Evolutionary conservation across 768 basidiomycete genomes (phyloP), one percentile per base, ranked within the genome.

Genomic region (Lactarius quietus): DNA sequence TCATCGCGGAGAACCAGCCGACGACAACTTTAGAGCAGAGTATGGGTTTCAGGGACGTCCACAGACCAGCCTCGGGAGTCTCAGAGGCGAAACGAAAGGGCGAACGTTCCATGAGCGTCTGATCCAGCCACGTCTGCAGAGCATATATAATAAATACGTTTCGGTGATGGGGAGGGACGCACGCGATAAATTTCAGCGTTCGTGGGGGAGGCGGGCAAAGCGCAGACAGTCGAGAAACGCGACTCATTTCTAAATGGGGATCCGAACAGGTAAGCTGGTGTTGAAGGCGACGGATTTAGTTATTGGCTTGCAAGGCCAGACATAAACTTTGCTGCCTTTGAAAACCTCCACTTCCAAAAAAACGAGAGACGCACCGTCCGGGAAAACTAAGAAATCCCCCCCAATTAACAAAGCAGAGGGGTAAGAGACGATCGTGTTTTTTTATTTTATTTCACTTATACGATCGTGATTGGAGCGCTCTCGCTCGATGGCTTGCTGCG

Each of bases 191-290:
- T 72, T 43, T 89, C 74, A 0, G 81, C 87, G 67, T 77, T 82
- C 0, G 80, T 84, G 1, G 86, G 86, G n/a, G n/a, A n/a, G n/a
- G 63, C 76, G 84, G 2, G 84, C 68, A 72, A 93, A 90, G 68
- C 86, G 84, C 68, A 94, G 80, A 8, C 86, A 76, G 70, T 90
- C 86, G 62, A 95, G 80, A 65, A 87, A 76, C 59, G 83, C 78
- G 70, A 90, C 92, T 92, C 93, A 95, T 65, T 85, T 88, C 2
- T 92, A 91, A 73, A 95, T 80, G 17, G 83, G 80, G 94, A 92
- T 3, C 90, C 93, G 75, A 95, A 93, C 61, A 95, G 75, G 7
- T 77, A 82, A 39, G 89, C 89, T 83, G 63, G 2, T 7, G 20
- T 23, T 31, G 54, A 15, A 12, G 45, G 33, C 1, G 53, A 28